Percentiles rank a stretch among this genome's conserved stretches.
Conservation (phyloP, 305 asterid species). For the Fraxinus floribunda region DNA sequence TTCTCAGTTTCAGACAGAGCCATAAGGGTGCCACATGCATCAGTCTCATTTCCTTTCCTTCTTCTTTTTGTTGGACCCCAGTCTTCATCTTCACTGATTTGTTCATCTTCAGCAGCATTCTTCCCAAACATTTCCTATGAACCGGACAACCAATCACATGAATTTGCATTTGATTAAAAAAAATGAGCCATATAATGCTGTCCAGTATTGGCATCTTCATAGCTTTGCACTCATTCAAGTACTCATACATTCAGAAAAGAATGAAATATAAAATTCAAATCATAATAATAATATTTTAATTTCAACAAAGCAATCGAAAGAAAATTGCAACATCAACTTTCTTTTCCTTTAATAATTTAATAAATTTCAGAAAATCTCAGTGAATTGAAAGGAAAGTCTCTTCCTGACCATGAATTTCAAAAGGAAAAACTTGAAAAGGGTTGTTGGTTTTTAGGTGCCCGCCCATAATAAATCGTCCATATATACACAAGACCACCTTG, state of each 20-base stretch:
- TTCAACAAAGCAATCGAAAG: conserved; percentile 15
- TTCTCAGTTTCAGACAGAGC: conserved; percentile 51
- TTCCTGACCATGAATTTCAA: neutral
- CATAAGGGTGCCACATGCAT: conserved; percentile 59
- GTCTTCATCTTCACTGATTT: conserved; percentile 90
- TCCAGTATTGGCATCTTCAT: neutral
- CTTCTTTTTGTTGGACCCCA: conserved; percentile 84
- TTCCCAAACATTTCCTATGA: conserved; percentile 90
- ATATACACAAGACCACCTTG: conserved; percentile 8
- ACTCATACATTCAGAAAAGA: neutral
- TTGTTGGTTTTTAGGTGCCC: conserved; percentile 2
- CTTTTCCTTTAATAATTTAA: neutral
- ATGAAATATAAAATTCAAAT: neutral
- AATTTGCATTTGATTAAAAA: neutral
- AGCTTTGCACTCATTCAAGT: conserved; percentile 13
- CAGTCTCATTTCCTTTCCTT: conserved; percentile 65
- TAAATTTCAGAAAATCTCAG: neutral
- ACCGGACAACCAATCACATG: conserved; percentile 23
- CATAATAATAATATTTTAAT: neutral
- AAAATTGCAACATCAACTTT: conserved; percentile 10
- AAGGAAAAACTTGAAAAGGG: neutral
- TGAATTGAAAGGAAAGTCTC: neutral
- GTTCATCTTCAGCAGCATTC: conserved; percentile 52
- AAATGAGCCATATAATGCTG: neutral
- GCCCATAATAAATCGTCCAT: conserved; percentile 4